A percentile compares a stretch with the other conserved stretches of the same genome.
These are phyloP conservation scores for Claviceps sp. DNA, from an alignment of 2,329 filamentous ascomycete species.

Conservation along the genomic window DNA sequence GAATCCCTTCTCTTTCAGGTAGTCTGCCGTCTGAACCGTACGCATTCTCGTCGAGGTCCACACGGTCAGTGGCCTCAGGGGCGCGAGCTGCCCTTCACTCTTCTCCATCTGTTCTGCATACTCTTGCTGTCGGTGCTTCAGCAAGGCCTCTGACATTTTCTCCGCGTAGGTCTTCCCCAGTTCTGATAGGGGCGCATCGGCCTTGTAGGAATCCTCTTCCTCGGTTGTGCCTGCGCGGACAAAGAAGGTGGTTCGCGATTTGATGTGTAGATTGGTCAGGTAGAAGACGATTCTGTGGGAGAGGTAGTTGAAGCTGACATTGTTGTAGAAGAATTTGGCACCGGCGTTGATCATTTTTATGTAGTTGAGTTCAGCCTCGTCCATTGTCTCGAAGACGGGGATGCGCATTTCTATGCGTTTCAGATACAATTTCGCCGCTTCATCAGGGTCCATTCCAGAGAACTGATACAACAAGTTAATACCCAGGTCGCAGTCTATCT, in stretches of 20 bases:
- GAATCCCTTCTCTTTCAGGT: constrained; percentile 66
- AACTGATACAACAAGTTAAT: constrained; percentile 40
- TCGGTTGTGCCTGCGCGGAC: constrained; percentile 72
- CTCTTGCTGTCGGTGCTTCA: constrained; percentile 75
- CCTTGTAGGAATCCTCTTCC: constrained; percentile 86
- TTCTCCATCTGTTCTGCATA: constrained; percentile 53
- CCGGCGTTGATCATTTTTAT: constrained; percentile 99
- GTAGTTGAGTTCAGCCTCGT: constrained; percentile 86
- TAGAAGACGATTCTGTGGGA: constrained; percentile 98
- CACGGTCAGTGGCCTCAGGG: constrained; percentile 69
- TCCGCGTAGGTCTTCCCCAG: constrained; percentile 69
- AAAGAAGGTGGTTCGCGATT: constrained; percentile 87
- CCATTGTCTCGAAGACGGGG: constrained; percentile 92
- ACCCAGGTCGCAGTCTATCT: too few relatives aligned
- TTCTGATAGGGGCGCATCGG: constrained; percentile 71
- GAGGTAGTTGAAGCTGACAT: constrained; percentile 90
- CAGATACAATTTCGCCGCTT: constrained; percentile 85
- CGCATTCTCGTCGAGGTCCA: constrained; percentile 91
- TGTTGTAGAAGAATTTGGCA: constrained; percentile 87
- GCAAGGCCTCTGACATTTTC: constrained; percentile 73
- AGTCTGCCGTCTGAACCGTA: constrained; percentile 80
- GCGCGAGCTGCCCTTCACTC: constrained; percentile 47
- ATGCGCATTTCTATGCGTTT: constrained; percentile 84
- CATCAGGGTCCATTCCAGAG: constrained; percentile 78
- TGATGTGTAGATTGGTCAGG: constrained; percentile 93